Evolutionary conservation across 1,284 basidiomycete genomes (phyloP).

Genomic region (Cutaneotrichosporon sp.): DNA sequence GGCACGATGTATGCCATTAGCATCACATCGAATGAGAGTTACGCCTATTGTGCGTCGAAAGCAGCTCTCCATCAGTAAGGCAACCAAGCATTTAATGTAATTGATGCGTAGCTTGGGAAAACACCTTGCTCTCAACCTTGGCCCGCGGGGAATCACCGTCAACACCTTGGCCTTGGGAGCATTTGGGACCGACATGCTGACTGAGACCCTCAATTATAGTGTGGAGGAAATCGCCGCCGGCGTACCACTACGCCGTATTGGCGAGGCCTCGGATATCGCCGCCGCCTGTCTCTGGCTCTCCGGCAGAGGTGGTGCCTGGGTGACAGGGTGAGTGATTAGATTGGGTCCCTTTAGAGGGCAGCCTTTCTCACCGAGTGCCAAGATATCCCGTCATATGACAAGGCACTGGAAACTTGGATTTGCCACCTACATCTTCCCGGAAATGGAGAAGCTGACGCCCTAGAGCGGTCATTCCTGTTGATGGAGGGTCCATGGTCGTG

Average conservation of each 20-base stretch:
- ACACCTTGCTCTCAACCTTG: constrained; percentile 55
- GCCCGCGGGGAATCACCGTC: constrained; percentile 56
- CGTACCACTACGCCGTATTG: constrained; percentile 55
- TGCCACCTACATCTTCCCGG: no score
- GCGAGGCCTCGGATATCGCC: constrained; percentile 57
- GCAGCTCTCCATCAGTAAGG: constrained; percentile 45
- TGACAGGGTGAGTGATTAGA: constrained; percentile 3
- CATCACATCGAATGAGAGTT: constrained; percentile 60
- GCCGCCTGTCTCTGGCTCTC: constrained; percentile 35
- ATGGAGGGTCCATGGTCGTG: constrained; percentile 1
- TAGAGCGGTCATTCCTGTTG: background rate
- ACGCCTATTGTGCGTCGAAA: constrained; percentile 64
- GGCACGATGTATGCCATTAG: constrained; percentile 59
- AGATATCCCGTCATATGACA: no score
- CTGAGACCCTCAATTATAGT: constrained; percentile 50
- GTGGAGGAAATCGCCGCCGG: constrained; percentile 50
- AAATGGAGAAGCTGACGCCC: no score
- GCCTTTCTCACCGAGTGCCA: no score
- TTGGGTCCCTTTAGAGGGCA: no score
- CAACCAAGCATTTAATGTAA: no score
- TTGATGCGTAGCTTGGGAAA: background rate
- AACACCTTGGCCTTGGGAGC: constrained; percentile 60
- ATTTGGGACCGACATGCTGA: constrained; percentile 51
- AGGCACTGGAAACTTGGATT: no score
- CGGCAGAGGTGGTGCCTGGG: background rate